Percentiles rank a stretch among this genome's conserved stretches.
phyloP scores from a whole-genome alignment of 768 basidiomycete species.

The Pleurotus pulmonarius region DNA sequence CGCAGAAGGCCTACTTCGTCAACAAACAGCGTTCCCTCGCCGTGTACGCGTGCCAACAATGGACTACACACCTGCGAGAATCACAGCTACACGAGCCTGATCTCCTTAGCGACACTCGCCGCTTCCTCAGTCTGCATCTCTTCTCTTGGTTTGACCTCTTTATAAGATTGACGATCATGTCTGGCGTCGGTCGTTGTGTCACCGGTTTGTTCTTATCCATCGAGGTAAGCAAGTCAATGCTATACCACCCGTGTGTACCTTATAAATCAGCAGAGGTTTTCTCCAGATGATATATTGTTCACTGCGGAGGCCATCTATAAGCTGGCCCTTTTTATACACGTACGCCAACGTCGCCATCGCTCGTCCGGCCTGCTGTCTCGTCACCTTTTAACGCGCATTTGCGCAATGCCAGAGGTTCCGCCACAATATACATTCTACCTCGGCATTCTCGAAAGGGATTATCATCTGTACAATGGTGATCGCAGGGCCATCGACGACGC shows the following conservation, averaged over 20 bases:
- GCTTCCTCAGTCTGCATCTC: background rate
- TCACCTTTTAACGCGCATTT: too few relatives aligned
- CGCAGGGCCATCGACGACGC: background rate
- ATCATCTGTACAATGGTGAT: background rate
- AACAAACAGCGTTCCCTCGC: background rate
- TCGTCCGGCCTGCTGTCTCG: too few relatives aligned
- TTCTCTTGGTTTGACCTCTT: background rate
- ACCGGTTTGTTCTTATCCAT: background rate
- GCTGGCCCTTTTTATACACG: too few relatives aligned
- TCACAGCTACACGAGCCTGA: background rate
- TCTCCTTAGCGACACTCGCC: background rate
- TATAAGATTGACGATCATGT: background rate
- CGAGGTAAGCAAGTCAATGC: background rate
- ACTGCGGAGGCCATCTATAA: too few relatives aligned
- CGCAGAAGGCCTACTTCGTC: background rate
- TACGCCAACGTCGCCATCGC: too few relatives aligned
- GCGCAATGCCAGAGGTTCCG: background rate
- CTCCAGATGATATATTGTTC: too few relatives aligned
- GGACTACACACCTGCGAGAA: slow-evolving; percentile 4
- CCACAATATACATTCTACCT: background rate
- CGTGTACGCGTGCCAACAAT: slow-evolving; percentile 7
- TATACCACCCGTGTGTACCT: too few relatives aligned
- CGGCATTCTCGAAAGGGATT: background rate
- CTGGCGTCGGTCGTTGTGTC: background rate
- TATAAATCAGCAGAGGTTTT: too few relatives aligned